Conservation (phyloP, 2,329 filamentous ascomycete genomes). For the Xylariaceae sp. region DNA sequence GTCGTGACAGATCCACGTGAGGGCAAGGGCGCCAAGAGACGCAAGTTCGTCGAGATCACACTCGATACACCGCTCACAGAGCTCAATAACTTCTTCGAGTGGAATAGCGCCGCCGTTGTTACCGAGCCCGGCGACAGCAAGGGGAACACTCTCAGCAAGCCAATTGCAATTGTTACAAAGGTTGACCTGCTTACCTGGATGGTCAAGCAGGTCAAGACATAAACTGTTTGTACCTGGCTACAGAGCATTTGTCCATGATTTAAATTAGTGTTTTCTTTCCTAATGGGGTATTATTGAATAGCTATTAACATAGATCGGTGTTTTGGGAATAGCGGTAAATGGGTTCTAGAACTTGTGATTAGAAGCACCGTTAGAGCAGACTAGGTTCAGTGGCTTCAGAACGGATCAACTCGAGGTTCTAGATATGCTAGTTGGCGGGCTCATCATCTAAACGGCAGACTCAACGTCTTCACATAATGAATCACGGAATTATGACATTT, state of each 20-base stretch:
- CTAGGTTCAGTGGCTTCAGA: constrained; percentile 13
- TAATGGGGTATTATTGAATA: too few relatives aligned
- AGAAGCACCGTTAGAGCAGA: constrained; percentile 5
- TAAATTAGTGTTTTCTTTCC: too few relatives aligned
- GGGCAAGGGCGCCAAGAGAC: constrained; percentile 52
- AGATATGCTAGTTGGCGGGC: constrained; percentile 15
- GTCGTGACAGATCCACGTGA: constrained; percentile 83
- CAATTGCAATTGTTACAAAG: constrained; percentile 92
- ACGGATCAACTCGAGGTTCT: constrained; percentile 31
- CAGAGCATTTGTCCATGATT: too few relatives aligned
- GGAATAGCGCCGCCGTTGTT: constrained; percentile 95
- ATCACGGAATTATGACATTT: constrained; percentile 6
- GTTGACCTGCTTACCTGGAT: constrained; percentile 94
- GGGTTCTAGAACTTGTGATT: constrained; percentile 16
- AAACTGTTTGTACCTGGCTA: constrained; percentile 2
- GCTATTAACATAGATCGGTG: constrained; percentile 6
- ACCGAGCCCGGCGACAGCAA: constrained; percentile 72
- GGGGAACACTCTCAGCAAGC: constrained; percentile 66
- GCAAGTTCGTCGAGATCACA: constrained; percentile 92
- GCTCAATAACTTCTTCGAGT: constrained; percentile 93
- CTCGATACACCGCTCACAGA: constrained; percentile 82
- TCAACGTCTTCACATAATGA: constrained; percentile 42
- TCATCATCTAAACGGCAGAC: constrained; percentile 29
- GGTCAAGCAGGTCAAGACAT: constrained; percentile 65
- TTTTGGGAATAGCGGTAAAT: constrained; percentile 5